These are phyloP conservation scores for Phaffomyces thermotolerans DNA, from an alignment of 805 yeast genomes.

Conservation along the genomic window DNA sequence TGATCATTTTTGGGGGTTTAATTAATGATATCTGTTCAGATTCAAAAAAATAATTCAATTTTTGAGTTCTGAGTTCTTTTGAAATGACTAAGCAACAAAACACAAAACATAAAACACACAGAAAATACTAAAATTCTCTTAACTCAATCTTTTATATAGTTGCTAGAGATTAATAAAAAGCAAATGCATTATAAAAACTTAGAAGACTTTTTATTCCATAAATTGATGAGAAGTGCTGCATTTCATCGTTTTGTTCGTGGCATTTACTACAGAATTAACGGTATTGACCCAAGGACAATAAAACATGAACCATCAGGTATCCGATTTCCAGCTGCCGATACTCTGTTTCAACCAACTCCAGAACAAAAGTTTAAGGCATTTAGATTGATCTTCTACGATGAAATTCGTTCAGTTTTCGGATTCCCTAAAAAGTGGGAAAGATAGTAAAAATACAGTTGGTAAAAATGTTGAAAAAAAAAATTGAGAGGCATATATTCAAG, in stretches of 20 bases:
- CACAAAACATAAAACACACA: no score
- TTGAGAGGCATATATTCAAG: neutral
- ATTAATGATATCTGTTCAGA: neutral
- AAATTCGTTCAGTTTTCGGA: conserved; percentile 48
- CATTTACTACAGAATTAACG: conserved; percentile 58
- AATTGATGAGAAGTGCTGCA: conserved; percentile 46
- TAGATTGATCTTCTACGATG: conserved; percentile 51
- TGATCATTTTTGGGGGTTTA: conserved; percentile 48
- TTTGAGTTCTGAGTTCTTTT: neutral
- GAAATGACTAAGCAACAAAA: neutral
- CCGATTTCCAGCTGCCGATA: conserved; percentile 17
- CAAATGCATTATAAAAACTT: conserved; percentile 26
- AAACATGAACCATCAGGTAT: conserved; percentile 7
- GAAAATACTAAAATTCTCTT: no score
- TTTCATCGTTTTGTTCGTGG: conserved; percentile 58
- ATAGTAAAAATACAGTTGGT: neutral
- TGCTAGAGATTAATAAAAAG: neutral
- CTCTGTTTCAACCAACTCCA: conserved; percentile 36
- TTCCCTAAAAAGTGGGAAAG: conserved; percentile 26
- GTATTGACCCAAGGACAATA: conserved; percentile 39
- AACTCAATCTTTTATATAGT: no score
- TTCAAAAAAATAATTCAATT: neutral
- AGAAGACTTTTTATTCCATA: conserved; percentile 39
- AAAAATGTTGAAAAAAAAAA: no score
- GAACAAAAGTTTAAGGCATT: conserved; percentile 56